Percentiles rank a stretch among this genome's conserved stretches.
phyloP scores from a whole-genome alignment of 352 stramenopile genomes.

The Hyaloperonospora arabidopsidis region DNA sequence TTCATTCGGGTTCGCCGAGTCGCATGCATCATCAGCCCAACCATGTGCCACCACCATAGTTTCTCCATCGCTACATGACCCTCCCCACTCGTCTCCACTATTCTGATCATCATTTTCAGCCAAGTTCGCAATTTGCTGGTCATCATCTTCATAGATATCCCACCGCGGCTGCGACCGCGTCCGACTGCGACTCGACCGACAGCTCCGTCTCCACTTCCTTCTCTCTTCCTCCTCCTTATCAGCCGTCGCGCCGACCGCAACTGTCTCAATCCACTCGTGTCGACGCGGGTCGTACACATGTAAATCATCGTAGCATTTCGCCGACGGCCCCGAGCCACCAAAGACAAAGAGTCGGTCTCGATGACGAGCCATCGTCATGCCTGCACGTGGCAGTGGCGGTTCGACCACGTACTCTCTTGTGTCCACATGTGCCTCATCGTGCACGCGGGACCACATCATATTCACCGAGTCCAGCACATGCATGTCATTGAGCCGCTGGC shows the following conservation, averaged over 20 bases:
- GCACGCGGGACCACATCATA: constrained; percentile 82
- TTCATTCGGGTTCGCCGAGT: constrained; percentile 59
- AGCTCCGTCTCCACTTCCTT: constrained; percentile 19
- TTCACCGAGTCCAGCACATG: constrained; percentile 89
- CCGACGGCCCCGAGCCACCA: constrained; percentile 87
- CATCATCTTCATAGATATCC: constrained; percentile 43
- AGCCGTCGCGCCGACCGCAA: constrained; percentile 8
- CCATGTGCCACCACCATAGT: constrained; percentile 25
- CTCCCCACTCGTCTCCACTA: constrained; percentile 6
- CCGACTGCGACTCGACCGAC: constrained; percentile 11
- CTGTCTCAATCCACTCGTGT: constrained; percentile 59
- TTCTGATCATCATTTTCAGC: constrained; percentile 26
- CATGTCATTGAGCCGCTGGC: constrained; percentile 92
- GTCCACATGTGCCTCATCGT: constrained; percentile 24
- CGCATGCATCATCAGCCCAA: constrained; percentile 22
- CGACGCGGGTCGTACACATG: constrained; percentile 84
- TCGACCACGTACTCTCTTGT: constrained; percentile 28
- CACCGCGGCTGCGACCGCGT: constrained; percentile 17
- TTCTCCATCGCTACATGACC: constrained; percentile 19
- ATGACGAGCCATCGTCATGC: constrained; percentile 94
- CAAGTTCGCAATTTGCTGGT: constrained; percentile 27
- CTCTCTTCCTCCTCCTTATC: constrained; percentile 15
- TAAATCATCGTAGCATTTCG: constrained; percentile 94
- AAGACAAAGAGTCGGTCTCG: constrained; percentile 91
- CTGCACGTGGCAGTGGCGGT: constrained; percentile 85